phyloP scores from a whole-genome alignment of 2,329 filamentous ascomycete species.

The Balansia obtecta region DNA sequence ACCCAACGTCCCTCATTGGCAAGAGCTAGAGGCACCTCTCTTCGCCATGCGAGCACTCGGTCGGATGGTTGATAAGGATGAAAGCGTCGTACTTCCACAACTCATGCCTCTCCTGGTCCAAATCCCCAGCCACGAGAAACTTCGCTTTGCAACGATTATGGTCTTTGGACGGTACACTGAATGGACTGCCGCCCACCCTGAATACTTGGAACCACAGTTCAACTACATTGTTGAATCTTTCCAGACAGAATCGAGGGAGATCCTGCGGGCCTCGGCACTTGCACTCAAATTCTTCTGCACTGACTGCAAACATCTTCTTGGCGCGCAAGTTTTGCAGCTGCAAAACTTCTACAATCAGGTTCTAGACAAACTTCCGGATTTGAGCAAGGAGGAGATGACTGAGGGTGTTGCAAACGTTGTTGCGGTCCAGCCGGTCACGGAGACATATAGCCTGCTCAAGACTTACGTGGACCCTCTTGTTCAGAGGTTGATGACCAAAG shows the following conservation, averaged over 20 bases:
- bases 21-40: conserved; percentile 85
- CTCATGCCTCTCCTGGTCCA: conserved; percentile 89
- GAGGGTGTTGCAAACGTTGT: conserved; percentile 91
- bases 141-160: conserved; percentile 98
- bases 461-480: conserved; percentile 88
- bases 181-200: conserved; percentile 90
- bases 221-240: conserved; percentile 94
- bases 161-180: conserved; percentile 92
- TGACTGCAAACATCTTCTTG: conserved; percentile 80
- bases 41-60: conserved; percentile 96
- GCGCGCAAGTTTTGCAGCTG: conserved; percentile 70
- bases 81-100: conserved; percentile 75
- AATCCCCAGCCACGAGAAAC: conserved; percentile 90
- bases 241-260: conserved; percentile 76
- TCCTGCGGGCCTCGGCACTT: conserved; percentile 81
- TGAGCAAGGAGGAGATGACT: conserved; percentile 90
- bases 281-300: conserved; percentile 96
- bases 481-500: conserved; percentile 71
- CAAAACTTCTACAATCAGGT: conserved; percentile 89
- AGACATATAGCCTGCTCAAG: conserved; percentile 77
- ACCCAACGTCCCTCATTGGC: conserved; percentile 81
- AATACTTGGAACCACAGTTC: conserved; percentile 84
- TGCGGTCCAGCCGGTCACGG: conserved; percentile 66
- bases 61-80: conserved; percentile 84
- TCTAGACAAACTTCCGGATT: conserved; percentile 69